phyloP scores from a whole-genome alignment of 768 basidiomycete species.

The Naganishia vaughanmartiniae region DNA sequence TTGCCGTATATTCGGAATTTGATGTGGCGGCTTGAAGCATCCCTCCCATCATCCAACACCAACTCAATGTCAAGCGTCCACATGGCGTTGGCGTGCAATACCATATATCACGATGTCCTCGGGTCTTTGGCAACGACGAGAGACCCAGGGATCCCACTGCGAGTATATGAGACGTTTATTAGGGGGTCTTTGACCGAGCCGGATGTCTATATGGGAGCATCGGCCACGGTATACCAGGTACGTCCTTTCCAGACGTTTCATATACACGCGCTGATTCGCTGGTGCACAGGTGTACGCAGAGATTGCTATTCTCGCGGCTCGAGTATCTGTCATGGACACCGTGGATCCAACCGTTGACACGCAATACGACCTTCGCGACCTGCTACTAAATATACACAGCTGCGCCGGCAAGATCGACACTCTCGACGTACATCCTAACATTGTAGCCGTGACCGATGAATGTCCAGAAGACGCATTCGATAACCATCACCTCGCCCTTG shows the following conservation, averaged over 20 bases:
- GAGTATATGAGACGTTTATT: constrained; percentile 24
- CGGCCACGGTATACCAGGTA: constrained; percentile 28
- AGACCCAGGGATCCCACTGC: constrained; percentile 23
- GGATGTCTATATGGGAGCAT: constrained; percentile 26
- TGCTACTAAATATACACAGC: constrained; percentile 5
- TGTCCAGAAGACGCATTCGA: constrained; percentile 23
- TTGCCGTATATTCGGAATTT: constrained; percentile 27
- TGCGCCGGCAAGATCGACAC: constrained; percentile 21
- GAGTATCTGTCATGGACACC: background rate
- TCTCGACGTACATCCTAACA: constrained; percentile 18
- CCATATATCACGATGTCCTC: constrained; percentile 26
- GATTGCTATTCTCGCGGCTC: constrained; percentile 15
- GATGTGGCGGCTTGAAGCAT: constrained; percentile 20
- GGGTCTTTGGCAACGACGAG: constrained; percentile 18
- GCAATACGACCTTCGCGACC: background rate
- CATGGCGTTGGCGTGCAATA: constrained; percentile 21
- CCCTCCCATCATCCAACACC: constrained; percentile 13
- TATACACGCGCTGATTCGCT: background rate
- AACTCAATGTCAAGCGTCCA: constrained; percentile 21
- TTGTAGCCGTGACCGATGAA: background rate
- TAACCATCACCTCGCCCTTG: constrained; percentile 21
- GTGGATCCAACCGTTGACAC: constrained; percentile 11
- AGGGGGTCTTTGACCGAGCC: constrained; percentile 7
- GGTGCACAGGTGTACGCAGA: constrained; percentile 13
- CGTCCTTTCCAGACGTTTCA: background rate